Evolutionary conservation across 2,329 filamentous ascomycete genomes (phyloP).

Genomic region (Exserohilum rostratum): DNA sequence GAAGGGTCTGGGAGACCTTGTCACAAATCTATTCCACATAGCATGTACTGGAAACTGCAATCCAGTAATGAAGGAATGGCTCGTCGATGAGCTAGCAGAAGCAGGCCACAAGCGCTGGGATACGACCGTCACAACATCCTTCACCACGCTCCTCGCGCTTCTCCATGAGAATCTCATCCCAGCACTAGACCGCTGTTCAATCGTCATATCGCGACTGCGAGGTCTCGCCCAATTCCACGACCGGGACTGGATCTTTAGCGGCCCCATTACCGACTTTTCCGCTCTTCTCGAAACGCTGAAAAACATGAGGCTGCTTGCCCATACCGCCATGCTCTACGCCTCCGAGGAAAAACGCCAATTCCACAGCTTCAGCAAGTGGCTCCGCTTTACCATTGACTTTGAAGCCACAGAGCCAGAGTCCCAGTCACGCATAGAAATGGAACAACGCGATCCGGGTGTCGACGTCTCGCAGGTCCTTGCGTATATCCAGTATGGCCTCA

Average conservation of each 20-base stretch:
- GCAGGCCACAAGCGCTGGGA: conserved; percentile 96
- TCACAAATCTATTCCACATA: conserved; percentile 80
- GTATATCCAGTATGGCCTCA: conserved; percentile 77
- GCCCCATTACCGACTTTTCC: conserved; percentile 52
- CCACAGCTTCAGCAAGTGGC: conserved; percentile 78
- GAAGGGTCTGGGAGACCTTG: conserved; percentile 68
- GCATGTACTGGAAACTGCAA: conserved; percentile 83
- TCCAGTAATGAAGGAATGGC: conserved; percentile 79
- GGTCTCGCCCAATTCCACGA: conserved; percentile 84
- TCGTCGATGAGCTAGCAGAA: conserved; percentile 73
- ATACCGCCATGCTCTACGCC: conserved; percentile 73
- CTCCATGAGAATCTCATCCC: conserved; percentile 89
- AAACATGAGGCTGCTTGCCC: conserved; percentile 74
- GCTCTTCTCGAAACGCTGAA: conserved; percentile 69
- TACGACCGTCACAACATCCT: conserved; percentile 77
- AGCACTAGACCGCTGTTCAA: conserved; percentile 79
- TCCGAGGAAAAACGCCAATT: conserved; percentile 82
- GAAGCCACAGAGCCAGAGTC: conserved; percentile 68
- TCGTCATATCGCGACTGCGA: conserved; percentile 81
- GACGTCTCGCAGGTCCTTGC: conserved; percentile 74
- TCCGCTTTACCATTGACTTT: conserved; percentile 81
- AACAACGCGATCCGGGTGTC: conserved; percentile 77
- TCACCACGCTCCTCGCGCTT: conserved; percentile 77
- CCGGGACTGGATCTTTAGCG: conserved; percentile 63
- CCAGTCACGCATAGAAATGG: conserved; percentile 69